Evolutionary conservation across 2,329 filamentous ascomycete species (phyloP), one percentile per base, ranked within the genome.

Genomic region (Penicillium glabrum): DNA sequence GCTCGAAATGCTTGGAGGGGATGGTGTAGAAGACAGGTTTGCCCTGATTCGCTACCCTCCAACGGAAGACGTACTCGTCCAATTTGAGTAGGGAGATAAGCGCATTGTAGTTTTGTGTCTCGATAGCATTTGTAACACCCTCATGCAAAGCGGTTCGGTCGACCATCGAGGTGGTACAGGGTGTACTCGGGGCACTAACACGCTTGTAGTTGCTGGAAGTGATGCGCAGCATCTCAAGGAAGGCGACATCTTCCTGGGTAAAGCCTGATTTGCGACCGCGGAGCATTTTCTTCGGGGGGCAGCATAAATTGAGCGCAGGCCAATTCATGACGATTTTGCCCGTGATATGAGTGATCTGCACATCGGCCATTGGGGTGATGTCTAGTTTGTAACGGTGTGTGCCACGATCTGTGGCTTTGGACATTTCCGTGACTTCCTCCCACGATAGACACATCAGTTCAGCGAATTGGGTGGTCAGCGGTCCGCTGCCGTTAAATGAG

Each of bases 1-100:
- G 67, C 16, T 69, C 51, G 51, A 75, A 77, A 50, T 75, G 71
- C 8, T 74, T 68, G 0, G 66, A 37, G 1, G 73, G 71, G 2
- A 77, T 58, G 1, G 49, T 59, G 49, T 74, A 76, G 1, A 58
- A 62, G 3, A 26, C 14, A 1, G 5, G 6, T 13, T 27, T 27
- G 6, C 23, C 29, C 16, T 16, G 19, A 8, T 41, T 52, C n/a
- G 58, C 26, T 9, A 21, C 8, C 24, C 60, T 46, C 44, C 53
- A 51, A 44, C 69, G 68, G 49, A 63, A 59, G 21, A 61, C 53
- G 41, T 65, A 70, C 56, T 75, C 71, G 50, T 76, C 74, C 7
- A 78, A 61, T 50, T 75, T 75, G 19, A 79, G 67, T 6, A 80
- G 66, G 13, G 64, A 65, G 6, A 63, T 53, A 5, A 79, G 65